Conservation (phyloP, 129 eudicot species). For the Helichrysum umbraculigerum region DNA sequence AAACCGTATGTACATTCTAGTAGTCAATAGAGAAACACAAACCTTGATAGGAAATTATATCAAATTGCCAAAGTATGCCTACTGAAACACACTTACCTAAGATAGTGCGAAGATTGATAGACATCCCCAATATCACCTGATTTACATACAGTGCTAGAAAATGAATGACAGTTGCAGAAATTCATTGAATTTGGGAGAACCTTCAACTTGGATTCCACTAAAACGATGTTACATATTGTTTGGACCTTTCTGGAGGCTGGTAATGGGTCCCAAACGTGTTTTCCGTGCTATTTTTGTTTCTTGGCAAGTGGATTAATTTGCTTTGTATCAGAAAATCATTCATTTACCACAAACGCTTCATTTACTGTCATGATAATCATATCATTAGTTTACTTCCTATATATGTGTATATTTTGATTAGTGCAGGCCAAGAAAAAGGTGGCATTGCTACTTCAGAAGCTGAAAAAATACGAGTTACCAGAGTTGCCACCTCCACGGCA, state of each 20-base stretch:
- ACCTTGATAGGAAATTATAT: background rate
- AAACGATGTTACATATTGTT: background rate
- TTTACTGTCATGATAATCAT: background rate
- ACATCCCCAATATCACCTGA: background rate
- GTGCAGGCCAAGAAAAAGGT: slow-evolving; percentile 97
- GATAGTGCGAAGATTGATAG: background rate
- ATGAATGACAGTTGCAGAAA: background rate
- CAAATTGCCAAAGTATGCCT: background rate
- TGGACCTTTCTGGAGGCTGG: background rate
- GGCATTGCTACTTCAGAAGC: slow-evolving; percentile 95
- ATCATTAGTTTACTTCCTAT: background rate
- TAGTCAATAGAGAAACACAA: background rate
- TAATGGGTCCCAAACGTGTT: background rate
- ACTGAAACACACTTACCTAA: background rate
- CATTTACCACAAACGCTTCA: background rate
- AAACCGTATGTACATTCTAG: background rate
- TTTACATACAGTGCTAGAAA: background rate
- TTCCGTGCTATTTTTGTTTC: background rate
- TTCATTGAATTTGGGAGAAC: background rate
- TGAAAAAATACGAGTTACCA: slow-evolving; percentile 93
- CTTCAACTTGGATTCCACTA: background rate
- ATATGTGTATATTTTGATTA: slow-evolving; percentile 15
- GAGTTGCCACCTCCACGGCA: slow-evolving; percentile 91
- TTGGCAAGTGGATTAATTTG: background rate
- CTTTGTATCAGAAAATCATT: background rate